These are phyloP conservation scores for Chalciporus chontae DNA, from an alignment of 768 basidiomycete genomes.

Conservation along the genomic window DNA sequence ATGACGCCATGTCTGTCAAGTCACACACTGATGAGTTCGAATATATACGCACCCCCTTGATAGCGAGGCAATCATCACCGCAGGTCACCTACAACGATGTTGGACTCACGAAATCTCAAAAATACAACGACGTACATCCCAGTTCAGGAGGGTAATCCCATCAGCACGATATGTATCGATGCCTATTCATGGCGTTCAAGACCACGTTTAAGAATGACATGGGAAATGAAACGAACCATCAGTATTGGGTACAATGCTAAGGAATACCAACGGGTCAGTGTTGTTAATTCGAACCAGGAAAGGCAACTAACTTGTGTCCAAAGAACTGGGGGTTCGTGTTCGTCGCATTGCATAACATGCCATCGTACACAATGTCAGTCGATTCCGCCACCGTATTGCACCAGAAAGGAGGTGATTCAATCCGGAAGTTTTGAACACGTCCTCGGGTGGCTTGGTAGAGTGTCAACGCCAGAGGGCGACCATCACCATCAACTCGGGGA, in stretches of 20 bases:
- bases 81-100: conserved; percentile 39
- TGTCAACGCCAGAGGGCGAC: conserved; percentile 54
- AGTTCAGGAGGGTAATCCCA: conserved; percentile 39
- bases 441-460: conserved; percentile 24
- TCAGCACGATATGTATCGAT: conserved; percentile 56
- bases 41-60: conserved; percentile 50
- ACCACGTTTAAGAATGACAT: background rate
- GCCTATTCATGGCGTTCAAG: conserved; percentile 28
- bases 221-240: conserved; percentile 40
- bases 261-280: background rate
- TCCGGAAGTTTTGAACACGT: background rate
- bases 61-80: conserved; percentile 61
- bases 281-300: background rate
- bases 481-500: conserved; percentile 51
- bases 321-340: conserved; percentile 45
- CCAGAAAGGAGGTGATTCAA: conserved; percentile 46
- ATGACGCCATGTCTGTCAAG: background rate
- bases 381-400: conserved; percentile 39
- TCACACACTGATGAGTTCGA: background rate
- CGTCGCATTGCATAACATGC: conserved; percentile 58
- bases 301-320: conserved; percentile 45
- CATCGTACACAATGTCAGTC: conserved; percentile 48
- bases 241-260: conserved; percentile 55
- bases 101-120: background rate
- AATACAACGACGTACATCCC: conserved; percentile 37